These are phyloP conservation scores for Endotrypanum monterogeii DNA, from an alignment of 208 protist genomes.

Conservation along the genomic window DNA sequence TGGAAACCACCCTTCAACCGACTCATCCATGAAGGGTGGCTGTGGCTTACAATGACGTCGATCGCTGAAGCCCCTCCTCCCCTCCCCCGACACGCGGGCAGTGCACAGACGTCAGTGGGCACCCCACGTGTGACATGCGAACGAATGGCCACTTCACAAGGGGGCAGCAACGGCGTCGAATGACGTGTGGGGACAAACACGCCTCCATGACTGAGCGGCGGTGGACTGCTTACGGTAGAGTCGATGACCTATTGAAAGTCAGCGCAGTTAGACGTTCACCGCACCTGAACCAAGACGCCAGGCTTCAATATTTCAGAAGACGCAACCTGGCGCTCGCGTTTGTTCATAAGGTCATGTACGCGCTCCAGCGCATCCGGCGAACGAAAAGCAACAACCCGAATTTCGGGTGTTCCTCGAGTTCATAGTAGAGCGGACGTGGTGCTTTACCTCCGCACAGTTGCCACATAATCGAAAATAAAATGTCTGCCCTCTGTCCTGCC, in stretches of 20 bases:
- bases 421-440: constrained; percentile 25
- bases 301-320: constrained; percentile 27
- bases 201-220: constrained; percentile 21
- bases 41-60: constrained; percentile 16
- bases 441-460: constrained; percentile 23
- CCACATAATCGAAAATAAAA: constrained; percentile 16
- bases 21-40: constrained; percentile 32
- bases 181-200: constrained; percentile 10
- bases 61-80: neutral
- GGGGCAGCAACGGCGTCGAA: neutral
- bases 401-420: constrained; percentile 25
- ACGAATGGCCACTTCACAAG: neutral
- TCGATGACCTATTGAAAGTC: constrained; percentile 34
- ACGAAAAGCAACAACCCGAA: constrained; percentile 19
- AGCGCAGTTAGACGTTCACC: constrained; percentile 19
- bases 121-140: too few relatives aligned
- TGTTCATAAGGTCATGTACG: constrained; percentile 15
- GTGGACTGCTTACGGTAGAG: constrained; percentile 29
- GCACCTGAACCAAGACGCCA: constrained; percentile 22
- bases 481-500: constrained; percentile 24
- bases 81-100: too few relatives aligned
- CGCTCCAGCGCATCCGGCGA: constrained; percentile 12
- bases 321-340: constrained; percentile 15
- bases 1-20: constrained; percentile 8
- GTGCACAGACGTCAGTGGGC: too few relatives aligned